Conservation (phyloP, 2,329 filamentous ascomycete genomes). For the Aspergillus udagawae region DNA sequence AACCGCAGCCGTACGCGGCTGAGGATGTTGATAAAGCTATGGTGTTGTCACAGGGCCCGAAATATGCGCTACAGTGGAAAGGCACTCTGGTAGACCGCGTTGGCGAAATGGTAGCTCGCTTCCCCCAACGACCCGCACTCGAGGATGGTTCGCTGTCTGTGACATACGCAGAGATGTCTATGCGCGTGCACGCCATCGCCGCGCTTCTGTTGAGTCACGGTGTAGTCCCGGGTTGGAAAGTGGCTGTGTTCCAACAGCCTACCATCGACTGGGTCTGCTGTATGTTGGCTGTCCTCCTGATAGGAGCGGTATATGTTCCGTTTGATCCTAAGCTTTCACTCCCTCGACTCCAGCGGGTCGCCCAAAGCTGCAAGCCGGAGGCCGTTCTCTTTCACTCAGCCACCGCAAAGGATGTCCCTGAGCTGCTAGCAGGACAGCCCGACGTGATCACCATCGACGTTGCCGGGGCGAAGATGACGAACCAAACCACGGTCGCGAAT, state of each 20-base stretch:
- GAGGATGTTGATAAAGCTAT: not conserved
- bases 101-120: constrained; percentile 26
- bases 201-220: too few relatives aligned
- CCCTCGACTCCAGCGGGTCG: not conserved
- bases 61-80: constrained; percentile 22
- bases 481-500: too few relatives aligned
- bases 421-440: too few relatives aligned
- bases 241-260: constrained; percentile 5
- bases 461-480: too few relatives aligned
- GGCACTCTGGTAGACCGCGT: constrained; percentile 35
- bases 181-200: too few relatives aligned
- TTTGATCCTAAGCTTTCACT: constrained; percentile 4
- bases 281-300: constrained; percentile 10
- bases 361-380: constrained; percentile 1
- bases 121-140: constrained; percentile 22
- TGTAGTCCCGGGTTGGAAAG: not conserved
- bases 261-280: constrained; percentile 2
- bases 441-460: too few relatives aligned
- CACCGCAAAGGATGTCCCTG: too few relatives aligned
- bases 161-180: constrained; percentile 36
- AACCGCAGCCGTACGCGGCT: not conserved
- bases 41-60: not conserved
- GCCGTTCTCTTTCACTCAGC: not conserved
- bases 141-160: constrained; percentile 24
- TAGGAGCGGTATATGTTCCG: constrained; percentile 16